These are phyloP conservation scores for Clathrus columnatus DNA, from an alignment of 768 basidiomycete genomes.

Conservation along the genomic window DNA sequence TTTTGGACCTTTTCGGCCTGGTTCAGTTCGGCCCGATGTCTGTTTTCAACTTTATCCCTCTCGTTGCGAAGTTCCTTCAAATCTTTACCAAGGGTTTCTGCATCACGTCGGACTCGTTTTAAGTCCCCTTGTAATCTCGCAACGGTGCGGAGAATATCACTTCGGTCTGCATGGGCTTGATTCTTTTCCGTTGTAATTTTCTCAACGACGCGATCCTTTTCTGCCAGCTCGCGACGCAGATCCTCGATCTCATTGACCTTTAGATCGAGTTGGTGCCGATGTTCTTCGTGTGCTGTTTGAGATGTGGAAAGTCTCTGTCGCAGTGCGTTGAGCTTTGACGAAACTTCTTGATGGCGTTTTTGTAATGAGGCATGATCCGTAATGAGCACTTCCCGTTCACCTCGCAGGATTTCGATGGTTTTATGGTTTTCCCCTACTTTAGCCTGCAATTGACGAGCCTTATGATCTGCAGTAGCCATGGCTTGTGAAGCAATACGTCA, in stretches of 20 bases:
- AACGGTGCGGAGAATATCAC: constrained; percentile 58
- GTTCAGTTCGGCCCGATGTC: constrained; percentile 30
- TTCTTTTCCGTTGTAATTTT: constrained; percentile 56
- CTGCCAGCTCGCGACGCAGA: constrained; percentile 56
- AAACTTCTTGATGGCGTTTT: constrained; percentile 50
- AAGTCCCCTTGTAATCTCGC: constrained; percentile 64
- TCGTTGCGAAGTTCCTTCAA: constrained; percentile 56
- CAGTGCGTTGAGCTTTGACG: constrained; percentile 59
- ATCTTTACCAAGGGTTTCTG: constrained; percentile 71
- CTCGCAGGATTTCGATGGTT: constrained; percentile 64
- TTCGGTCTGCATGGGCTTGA: constrained; percentile 52
- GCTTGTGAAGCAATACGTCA: constrained; percentile 25
- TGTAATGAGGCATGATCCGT: constrained; percentile 69
- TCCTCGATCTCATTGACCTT: constrained; percentile 68
- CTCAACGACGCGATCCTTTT: constrained; percentile 54
- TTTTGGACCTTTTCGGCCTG: constrained; percentile 48
- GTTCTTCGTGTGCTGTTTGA: constrained; percentile 59
- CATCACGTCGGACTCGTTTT: constrained; percentile 63
- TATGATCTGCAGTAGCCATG: constrained; percentile 64
- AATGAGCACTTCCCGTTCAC: constrained; percentile 64
- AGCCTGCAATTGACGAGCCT: constrained; percentile 55
- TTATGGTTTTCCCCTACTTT: constrained; percentile 62
- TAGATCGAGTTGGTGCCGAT: constrained; percentile 65
- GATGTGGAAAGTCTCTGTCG: constrained; percentile 52
- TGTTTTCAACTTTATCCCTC: constrained; percentile 53